Evolutionary conservation across 352 stramenopile species (phyloP), one percentile per base, ranked within the genome.

Genomic region (Globisporangium acanthophoron): DNA sequence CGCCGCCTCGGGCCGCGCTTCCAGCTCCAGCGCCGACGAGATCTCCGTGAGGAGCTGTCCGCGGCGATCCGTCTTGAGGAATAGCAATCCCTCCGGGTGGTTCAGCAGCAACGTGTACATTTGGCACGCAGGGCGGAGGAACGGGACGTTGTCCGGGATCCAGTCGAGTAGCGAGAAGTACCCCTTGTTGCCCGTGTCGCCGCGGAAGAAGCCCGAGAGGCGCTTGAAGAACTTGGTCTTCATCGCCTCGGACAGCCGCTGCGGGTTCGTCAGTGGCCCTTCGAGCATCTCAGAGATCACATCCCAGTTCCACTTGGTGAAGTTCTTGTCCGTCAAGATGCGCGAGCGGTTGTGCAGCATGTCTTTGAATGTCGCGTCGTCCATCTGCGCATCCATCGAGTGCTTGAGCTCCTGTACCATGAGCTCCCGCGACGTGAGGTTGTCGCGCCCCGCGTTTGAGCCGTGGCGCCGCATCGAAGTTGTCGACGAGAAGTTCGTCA

Each of bases 211-310:
- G 8, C 88, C 88, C 15, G 86, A 92, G 3, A 96, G 58, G 37
- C 88, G 85, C 63, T 96, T 96, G 62, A 96, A 95, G 58, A 96
- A 96, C 66, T 96, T 96, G n/a, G 88, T 96, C 65, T 93, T 94
- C 83, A 96, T 94, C 3, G 87, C 86, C 61, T 96, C 88, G 0
- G 85, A 94, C 1, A 94, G 74, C 6, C 87, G 76, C 52, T 91
- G 80, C 0, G 85, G 86, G 59, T 96, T 95, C 6, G 86, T 92
- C 15, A 96, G 64, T 20, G 86, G 80, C 1, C 88, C 88, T 67
- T 95, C 86, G 0, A 96, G 67, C 65, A 96, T 74, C 56, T 96
- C 86, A 1, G 86, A 88, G 61, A 96, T 94, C 57, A 96, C 90
- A 54, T 94, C 85, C 88, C 88, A 96, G 61, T 96, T 94, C 88